Evolutionary conservation across 2,329 filamentous ascomycete species (phyloP), one percentile per base, ranked within the genome.

Genomic region (Parasarocladium wereldwijsianum): DNA sequence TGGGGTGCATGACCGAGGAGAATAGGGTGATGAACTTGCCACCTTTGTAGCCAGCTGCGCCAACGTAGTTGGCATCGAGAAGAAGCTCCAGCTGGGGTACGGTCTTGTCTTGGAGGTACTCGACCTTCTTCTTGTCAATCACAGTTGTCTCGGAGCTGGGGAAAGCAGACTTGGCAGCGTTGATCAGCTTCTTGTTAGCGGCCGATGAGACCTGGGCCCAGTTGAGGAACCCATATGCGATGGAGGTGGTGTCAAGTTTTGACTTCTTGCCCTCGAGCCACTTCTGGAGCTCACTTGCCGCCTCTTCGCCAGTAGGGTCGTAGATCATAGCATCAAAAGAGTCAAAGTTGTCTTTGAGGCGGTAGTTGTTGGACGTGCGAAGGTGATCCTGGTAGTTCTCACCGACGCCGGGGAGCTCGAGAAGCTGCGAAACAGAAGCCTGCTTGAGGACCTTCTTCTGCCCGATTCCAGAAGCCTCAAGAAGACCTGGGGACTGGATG

Each of bases 1-100:
- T 64, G 0, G 73, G 72, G 33, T 76, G 74, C 32, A 67, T 67
- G 16, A 72, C 64, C 35, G 70, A 69, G 0, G 63, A 60, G 38
- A 65, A 64, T 34, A 66, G 54, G 10, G 67, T 64, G 19, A 57
- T 40, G 33, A 54, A 55, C 21, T 52, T 46, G 33, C 43, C 43
- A n/a, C 39, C 42, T 4, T 43, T 40, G 18, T 46, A 45, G 1
- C 46, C 44, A 12, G 44, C 42, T 7, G 43, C 42, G 19, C 46
- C 46, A 6, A 47, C 41, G 31, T 45, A 47, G 8, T 47, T 47
- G 17, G 44, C 43, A 1, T 46, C 45, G 12, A 46, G 40, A 34
- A 49, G 45, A 27, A 49, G 35, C 26, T 49, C 46, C 9, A 46
- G 23, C 19, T 49, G 39, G 5, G 34, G 46, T 4, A 49, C 29